phyloP scores from a whole-genome alignment of 163 green algal species.

The Coccomyxa subellipsoidea region DNA sequence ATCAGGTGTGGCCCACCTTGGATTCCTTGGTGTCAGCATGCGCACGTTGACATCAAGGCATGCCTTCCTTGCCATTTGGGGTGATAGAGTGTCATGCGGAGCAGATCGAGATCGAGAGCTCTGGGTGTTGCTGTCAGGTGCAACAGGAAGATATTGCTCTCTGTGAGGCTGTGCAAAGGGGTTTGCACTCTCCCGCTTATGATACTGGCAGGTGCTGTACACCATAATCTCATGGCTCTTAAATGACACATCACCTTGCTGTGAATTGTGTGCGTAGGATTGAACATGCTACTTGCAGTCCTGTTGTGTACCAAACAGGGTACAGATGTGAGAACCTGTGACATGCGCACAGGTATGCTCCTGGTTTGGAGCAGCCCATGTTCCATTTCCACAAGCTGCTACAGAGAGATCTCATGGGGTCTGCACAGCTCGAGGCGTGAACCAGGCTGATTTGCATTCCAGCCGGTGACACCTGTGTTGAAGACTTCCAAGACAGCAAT shows the following conservation, averaged over 20 bases:
- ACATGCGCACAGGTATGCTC: conserved; percentile 50
- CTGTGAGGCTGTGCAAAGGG: conserved; percentile 58
- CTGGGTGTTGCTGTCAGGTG: too few relatives aligned
- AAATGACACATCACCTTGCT: background rate
- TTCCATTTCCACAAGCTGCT: conserved; percentile 54
- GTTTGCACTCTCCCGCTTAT: conserved; percentile 40
- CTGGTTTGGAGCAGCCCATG: conserved; percentile 50
- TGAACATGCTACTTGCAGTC: too few relatives aligned
- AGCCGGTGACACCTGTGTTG: too few relatives aligned
- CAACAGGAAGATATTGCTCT: conserved; percentile 54
- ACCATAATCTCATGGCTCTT: background rate
- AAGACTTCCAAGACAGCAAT: too few relatives aligned
- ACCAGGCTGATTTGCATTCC: too few relatives aligned
- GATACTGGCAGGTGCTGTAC: conserved; percentile 22
- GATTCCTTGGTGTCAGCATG: background rate
- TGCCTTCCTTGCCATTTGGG: background rate
- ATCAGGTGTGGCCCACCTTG: conserved; percentile 32
- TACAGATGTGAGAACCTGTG: background rate
- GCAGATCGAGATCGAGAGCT: too few relatives aligned
- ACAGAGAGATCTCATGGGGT: conserved; percentile 15
- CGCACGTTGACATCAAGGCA: background rate
- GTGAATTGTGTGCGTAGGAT: too few relatives aligned
- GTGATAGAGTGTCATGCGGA: background rate
- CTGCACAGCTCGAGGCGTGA: too few relatives aligned
- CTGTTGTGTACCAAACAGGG: background rate